Percentiles rank a stretch among this genome's conserved stretches.
These are phyloP conservation scores for Calonectria fujianensis DNA, from an alignment of 2,329 filamentous ascomycete species.

Conservation along the genomic window DNA sequence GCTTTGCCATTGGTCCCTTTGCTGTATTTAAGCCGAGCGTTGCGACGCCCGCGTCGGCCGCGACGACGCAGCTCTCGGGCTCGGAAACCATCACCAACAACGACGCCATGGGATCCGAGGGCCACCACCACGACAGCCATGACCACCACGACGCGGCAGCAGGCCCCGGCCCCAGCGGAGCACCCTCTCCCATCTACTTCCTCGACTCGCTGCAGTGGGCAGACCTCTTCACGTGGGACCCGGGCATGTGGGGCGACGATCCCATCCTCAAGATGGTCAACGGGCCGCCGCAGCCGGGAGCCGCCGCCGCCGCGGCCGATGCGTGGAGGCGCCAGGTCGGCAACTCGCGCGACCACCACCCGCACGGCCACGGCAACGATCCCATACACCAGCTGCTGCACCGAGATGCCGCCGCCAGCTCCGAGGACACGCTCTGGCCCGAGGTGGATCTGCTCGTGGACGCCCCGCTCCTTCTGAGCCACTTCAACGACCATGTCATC, in stretches of 20 bases:
- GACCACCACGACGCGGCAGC: constrained; percentile 22
- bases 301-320: constrained; percentile 6
- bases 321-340: constrained; percentile 38
- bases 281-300: background rate
- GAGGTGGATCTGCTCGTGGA: constrained; percentile 48
- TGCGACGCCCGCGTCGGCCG: background rate
- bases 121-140: constrained; percentile 19
- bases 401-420: background rate
- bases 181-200: background rate
- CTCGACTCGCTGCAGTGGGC: constrained; percentile 49
- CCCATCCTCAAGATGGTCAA: constrained; percentile 16
- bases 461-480: constrained; percentile 42
- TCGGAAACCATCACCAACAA: constrained; percentile 34
- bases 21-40: constrained; percentile 43
- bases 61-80: constrained; percentile 6
- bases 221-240: constrained; percentile 50
- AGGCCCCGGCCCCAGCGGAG: background rate
- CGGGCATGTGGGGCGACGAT: constrained; percentile 37
- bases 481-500: constrained; percentile 52
- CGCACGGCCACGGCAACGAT: constrained; percentile 34
- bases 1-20: constrained; percentile 42
- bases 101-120: constrained; percentile 16
- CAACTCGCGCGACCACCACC: constrained; percentile 30
- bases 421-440: constrained; percentile 40
- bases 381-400: constrained; percentile 26